Evolutionary conservation across 2,329 filamentous ascomycete species (phyloP), one percentile per base, ranked within the genome.

Genomic region (Aspergillus sp.): DNA sequence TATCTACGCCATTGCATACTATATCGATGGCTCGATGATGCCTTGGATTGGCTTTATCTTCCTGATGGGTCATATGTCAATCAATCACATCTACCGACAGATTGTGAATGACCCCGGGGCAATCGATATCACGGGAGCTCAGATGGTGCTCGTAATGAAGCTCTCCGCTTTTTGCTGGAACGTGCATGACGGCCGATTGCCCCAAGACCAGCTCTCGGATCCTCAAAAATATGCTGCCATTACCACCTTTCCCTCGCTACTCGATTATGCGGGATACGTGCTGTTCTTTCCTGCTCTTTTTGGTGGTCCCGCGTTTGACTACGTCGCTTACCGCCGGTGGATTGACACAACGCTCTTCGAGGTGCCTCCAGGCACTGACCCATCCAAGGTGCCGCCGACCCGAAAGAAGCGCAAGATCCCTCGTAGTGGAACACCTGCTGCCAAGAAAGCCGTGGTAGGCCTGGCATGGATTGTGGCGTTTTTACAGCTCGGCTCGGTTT

Each of bases 71-170:
- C 94, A 99, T 79, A 91, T 98, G 90, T 94, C 93, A 50, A 76
- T 94, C 71, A 96, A 88, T 75, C 95, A 99, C 76, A 89, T 99
- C 64, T 82, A 87, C 61, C 91, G 96, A 45, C 92, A 96, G 77
- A 85, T 88, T 45, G 80, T 85, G 45, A 83, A 90, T 68, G 84
- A 87, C 64, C 86, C 91, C 0, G 83, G 85, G 45, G 78, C 81
- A 1, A 83, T 97, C 62, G 95, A 99, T 75, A 93, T 99, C 68
- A 97, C 94, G 0, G 93, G 85, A 63, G 93, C 94, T 1, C 95
- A 99, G 77, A 99, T 99, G 95, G 95, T 99, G 38, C 80, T 98
- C 69, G 89, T 98, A 65, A 99, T 99, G 92, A 99, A 99, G 78
- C 87, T 99, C 41, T 92, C 89, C 23, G 91, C 94, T 5, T 99